Percentiles rank a stretch among this genome's conserved stretches.
Conservation (phyloP, 768 basidiomycete genomes). For the Clathrus columnatus region DNA sequence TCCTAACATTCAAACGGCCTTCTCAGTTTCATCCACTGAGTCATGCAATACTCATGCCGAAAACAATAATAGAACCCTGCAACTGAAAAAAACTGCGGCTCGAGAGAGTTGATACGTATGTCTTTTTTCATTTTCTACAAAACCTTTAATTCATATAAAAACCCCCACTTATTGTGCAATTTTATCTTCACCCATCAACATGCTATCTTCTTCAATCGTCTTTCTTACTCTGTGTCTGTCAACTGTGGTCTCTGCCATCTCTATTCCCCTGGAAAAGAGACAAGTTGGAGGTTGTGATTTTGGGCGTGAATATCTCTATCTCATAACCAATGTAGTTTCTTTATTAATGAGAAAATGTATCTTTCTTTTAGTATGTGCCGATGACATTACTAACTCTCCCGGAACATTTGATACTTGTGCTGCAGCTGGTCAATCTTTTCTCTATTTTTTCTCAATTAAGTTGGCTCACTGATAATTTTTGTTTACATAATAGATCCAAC, state of each 20-base stretch:
- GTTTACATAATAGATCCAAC: background rate
- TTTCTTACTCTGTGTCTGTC: background rate
- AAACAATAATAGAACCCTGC: too few species aligned
- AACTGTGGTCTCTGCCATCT: background rate
- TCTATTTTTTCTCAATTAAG: background rate
- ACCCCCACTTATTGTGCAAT: too few species aligned
- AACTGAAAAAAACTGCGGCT: too few species aligned
- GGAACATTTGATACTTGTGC: background rate
- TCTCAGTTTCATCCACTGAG: too few species aligned
- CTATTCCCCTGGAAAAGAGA: background rate
- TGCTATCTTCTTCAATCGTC: too few species aligned
- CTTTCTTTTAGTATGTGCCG: background rate
- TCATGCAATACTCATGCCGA: too few species aligned
- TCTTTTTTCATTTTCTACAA: too few species aligned
- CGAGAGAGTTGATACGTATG: too few species aligned
- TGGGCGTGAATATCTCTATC: background rate
- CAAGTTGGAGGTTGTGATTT: background rate
- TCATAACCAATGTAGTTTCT: background rate
- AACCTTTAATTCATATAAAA: too few species aligned
- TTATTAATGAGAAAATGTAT: background rate
- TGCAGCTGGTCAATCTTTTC: background rate
- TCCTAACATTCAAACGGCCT: too few species aligned
- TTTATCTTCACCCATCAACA: background rate
- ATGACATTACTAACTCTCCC: background rate
- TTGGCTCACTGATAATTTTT: too few species aligned